Evolutionary conservation across 2,329 filamentous ascomycete genomes (phyloP).

Genomic region (Alternaria panax): DNA sequence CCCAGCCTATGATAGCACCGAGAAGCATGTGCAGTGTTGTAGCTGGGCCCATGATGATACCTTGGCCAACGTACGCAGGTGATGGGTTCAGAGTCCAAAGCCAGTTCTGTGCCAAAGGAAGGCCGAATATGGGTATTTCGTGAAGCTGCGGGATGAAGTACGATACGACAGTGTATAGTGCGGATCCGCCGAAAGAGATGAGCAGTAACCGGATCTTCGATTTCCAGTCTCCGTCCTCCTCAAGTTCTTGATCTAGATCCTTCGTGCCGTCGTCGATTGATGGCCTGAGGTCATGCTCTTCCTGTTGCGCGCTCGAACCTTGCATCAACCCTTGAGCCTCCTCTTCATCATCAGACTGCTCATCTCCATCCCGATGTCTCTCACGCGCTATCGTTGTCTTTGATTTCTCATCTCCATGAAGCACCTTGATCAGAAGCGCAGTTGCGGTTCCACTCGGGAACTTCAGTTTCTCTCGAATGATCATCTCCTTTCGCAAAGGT

Average conservation of each 20-base stretch:
- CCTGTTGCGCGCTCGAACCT: slow-evolving; percentile 23
- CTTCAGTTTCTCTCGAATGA: slow-evolving; percentile 88
- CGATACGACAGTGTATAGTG: slow-evolving; percentile 74
- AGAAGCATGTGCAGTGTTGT: slow-evolving; percentile 96
- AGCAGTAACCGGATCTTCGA: slow-evolving; percentile 67
- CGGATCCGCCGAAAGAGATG: slow-evolving; percentile 67
- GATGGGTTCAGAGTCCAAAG: slow-evolving; percentile 97
- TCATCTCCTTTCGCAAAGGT: slow-evolving; percentile 86
- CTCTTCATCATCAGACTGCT: slow-evolving; percentile 30
- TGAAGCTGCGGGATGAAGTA: slow-evolving; percentile 90
- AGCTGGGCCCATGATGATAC: slow-evolving; percentile 96
- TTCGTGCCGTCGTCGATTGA: slow-evolving; percentile 26
- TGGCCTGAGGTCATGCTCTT: slow-evolving; percentile 30
- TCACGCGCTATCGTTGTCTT: slow-evolving; percentile 14
- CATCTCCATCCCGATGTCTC: slow-evolving; percentile 5
- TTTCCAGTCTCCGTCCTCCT: slow-evolving; percentile 62
- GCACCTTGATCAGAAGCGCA: slow-evolving; percentile 86
- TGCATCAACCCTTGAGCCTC: slow-evolving; percentile 47
- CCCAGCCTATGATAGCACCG: slow-evolving; percentile 90
- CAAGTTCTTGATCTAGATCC: slow-evolving; percentile 34
- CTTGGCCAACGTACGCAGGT: slow-evolving; percentile 95
- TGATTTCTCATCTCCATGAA: slow-evolving; percentile 70
- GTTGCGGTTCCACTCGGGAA: slow-evolving; percentile 97
- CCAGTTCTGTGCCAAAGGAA: slow-evolving; percentile 77
- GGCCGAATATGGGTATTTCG: slow-evolving; percentile 85